phyloP scores from a whole-genome alignment of 148 eudicot genomes.

The Suaeda aralocaspica region DNA sequence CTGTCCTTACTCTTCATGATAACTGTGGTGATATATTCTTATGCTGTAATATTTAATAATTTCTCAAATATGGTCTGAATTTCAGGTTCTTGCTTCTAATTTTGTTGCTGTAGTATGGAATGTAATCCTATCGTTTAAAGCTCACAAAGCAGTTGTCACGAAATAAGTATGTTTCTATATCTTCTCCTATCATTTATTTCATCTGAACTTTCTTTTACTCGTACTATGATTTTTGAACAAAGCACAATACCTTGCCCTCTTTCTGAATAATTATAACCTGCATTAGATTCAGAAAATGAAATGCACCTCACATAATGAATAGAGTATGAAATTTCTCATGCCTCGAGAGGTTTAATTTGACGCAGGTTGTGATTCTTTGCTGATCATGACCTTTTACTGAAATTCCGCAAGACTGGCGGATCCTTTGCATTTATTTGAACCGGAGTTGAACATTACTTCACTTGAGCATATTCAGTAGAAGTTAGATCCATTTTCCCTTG shows the following conservation, averaged over 20 bases:
- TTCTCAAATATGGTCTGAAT: conserved; percentile 7
- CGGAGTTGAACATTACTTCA: neutral
- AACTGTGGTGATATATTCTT: neutral
- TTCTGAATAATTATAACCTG: neutral
- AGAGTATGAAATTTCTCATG: neutral
- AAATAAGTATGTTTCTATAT: conserved; percentile 42
- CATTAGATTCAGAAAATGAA: neutral
- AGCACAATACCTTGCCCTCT: neutral
- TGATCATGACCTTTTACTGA: neutral
- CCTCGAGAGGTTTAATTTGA: neutral
- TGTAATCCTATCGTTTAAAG: conserved; percentile 83
- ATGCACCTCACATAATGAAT: neutral
- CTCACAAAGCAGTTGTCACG: conserved; percentile 68
- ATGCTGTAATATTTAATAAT: neutral
- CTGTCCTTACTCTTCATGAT: too few species aligned
- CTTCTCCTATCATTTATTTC: neutral
- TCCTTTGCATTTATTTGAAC: neutral
- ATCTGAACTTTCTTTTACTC: neutral
- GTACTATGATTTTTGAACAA: neutral
- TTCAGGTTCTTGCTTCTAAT: conserved; percentile 93
- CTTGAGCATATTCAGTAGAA: too few species aligned
- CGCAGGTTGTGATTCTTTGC: neutral
- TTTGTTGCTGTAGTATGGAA: conserved; percentile 73
- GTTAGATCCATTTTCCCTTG: too few species aligned
- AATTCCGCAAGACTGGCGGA: neutral